A percentile compares a stretch with the other conserved stretches of the same genome.
These are phyloP conservation scores for Macrolepiota dolichaula DNA, from an alignment of 768 basidiomycete genomes.

Conservation along the genomic window DNA sequence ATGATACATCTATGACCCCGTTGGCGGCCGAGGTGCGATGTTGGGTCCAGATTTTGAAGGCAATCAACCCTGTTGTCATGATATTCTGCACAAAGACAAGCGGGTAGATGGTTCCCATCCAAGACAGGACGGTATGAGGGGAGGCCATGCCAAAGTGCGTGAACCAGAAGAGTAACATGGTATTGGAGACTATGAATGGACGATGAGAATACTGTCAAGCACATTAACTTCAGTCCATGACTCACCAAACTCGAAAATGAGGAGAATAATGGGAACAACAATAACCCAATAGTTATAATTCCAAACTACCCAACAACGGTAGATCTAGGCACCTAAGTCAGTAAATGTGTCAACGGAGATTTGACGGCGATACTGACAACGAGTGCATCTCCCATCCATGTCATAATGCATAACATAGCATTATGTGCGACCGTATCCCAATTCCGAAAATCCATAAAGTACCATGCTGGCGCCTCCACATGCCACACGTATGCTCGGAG, in stretches of 20 bases:
- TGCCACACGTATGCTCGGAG: constrained; percentile 19
- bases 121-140: constrained; percentile 7
- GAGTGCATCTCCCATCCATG: constrained; percentile 26
- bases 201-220: not conserved
- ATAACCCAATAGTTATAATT: constrained; percentile 19
- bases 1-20: constrained; percentile 15
- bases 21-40: constrained; percentile 19
- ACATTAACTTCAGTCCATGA: constrained; percentile 1
- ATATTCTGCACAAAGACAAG: constrained; percentile 24
- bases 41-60: constrained; percentile 24
- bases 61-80: constrained; percentile 26
- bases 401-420: constrained; percentile 21
- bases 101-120: constrained; percentile 23
- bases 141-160: constrained; percentile 15
- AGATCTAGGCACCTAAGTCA: constrained; percentile 19
- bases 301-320: constrained; percentile 28
- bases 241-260: constrained; percentile 19
- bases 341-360: not conserved
- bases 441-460: constrained; percentile 20
- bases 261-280: constrained; percentile 19
- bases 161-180: constrained; percentile 24
- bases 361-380: constrained; percentile 18
- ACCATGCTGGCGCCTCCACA: constrained; percentile 17
- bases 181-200: constrained; percentile 15
- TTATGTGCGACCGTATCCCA: constrained; percentile 24